phyloP scores from a whole-genome alignment of 768 basidiomycete species.

The Cyclocybe aegerita region DNA sequence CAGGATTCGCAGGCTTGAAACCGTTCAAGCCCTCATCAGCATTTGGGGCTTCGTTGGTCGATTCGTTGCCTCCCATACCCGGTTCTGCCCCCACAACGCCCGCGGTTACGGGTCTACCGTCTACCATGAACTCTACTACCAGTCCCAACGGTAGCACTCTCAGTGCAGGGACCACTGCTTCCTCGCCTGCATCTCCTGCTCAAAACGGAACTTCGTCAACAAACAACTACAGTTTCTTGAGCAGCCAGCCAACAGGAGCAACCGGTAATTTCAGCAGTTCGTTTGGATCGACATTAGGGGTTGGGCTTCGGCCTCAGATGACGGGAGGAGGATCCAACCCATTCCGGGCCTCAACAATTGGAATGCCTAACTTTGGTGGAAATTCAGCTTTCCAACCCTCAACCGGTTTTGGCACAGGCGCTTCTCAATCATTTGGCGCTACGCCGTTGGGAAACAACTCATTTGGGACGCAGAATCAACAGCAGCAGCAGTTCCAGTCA shows the following conservation, averaged over 20 bases:
- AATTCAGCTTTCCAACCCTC: constrained; percentile 15
- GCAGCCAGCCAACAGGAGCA: constrained; percentile 41
- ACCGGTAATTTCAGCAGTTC: constrained; percentile 37
- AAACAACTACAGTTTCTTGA: constrained; percentile 24
- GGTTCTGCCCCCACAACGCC: constrained; percentile 55
- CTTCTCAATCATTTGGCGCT: constrained; percentile 12
- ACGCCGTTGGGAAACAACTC: constrained; percentile 7
- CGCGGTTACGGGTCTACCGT: constrained; percentile 27
- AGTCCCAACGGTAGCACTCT: constrained; percentile 1
- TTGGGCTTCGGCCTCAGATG: constrained; percentile 58
- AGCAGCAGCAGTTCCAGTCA: constrained; percentile 12
- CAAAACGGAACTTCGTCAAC: constrained; percentile 6
- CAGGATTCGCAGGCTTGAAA: constrained; percentile 63
- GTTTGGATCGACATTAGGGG: constrained; percentile 38
- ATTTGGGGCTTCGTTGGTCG: constrained; percentile 76
- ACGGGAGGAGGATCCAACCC: constrained; percentile 66
- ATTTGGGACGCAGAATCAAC: constrained; percentile 9
- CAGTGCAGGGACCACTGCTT: constrained; percentile 6
- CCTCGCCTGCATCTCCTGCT: constrained; percentile 11
- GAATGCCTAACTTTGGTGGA: constrained; percentile 11
- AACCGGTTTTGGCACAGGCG: constrained; percentile 3
- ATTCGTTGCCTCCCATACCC: constrained; percentile 72
- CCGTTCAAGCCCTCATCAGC: constrained; percentile 82
- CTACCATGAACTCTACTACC: constrained; percentile 14
- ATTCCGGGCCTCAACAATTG: constrained; percentile 55